Percentiles rank a stretch among this genome's conserved stretches.
Evolutionary conservation across 2,329 filamentous ascomycete species (phyloP).

Genomic region (Hypoxylon sp.): DNA sequence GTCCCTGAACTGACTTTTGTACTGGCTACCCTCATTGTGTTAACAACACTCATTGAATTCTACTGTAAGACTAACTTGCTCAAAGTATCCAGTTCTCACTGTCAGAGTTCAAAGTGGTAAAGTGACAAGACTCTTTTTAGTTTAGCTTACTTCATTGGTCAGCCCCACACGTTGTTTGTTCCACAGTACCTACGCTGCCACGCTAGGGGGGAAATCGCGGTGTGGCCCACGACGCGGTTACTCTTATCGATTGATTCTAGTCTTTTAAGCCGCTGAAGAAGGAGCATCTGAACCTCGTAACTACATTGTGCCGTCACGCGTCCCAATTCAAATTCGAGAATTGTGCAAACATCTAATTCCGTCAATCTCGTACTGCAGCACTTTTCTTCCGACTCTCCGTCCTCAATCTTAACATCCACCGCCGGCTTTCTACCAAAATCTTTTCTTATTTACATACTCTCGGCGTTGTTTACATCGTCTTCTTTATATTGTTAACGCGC

Average conservation of each 20-base stretch:
- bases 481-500: constrained; percentile 25
- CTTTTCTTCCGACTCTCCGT: constrained; percentile 10
- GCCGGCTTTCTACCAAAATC: constrained; percentile 2
- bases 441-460: constrained; percentile 46
- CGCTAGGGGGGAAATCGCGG: constrained; percentile 49
- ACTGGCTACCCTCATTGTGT: not conserved
- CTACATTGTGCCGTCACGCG: constrained; percentile 14
- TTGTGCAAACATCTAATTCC: not conserved
- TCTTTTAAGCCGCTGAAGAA: constrained; percentile 12
- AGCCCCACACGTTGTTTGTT: constrained; percentile 48
- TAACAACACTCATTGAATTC: not conserved
- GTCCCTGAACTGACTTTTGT: constrained; percentile 3
- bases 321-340: constrained; percentile 4
- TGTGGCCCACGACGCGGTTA: constrained; percentile 50
- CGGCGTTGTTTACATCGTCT: constrained; percentile 8
- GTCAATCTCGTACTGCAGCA: constrained; percentile 3
- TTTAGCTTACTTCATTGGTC: constrained; percentile 22
- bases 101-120: not conserved
- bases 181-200: not conserved
- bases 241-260: constrained; percentile 44
- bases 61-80: not conserved
- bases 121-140: not conserved
- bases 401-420: not conserved
- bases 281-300: not conserved
- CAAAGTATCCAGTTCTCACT: not conserved